Base-by-base conservation (phyloP, 371 early-diverging fungal genomes). In the Syncephalastrum racemosum region DNA sequence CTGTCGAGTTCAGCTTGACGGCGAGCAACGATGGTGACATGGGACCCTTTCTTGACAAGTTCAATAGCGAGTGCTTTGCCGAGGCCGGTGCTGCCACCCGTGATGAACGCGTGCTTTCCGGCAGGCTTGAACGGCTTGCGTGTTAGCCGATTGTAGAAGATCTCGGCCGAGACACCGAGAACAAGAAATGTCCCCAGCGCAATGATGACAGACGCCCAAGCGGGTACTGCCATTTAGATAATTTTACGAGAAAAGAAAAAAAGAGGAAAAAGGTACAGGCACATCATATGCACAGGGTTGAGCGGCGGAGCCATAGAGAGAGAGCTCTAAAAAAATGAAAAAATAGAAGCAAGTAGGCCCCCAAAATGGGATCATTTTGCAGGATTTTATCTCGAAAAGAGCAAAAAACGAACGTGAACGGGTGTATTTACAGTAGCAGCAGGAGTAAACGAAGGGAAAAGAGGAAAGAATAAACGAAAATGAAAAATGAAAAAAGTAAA, bases 11-110 rank as follows among this genome's bases (percentile, higher is more conserved):
- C 77, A 0, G 70, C 57, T 22, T 77, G 67, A 36, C 85, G 79
- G 42, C 97, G 81, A 4, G 97, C 94, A 2, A 92, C 84, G 51
- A 97, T 88, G n/a, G 94, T 92, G 1, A 98, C 90, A 64, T 90
- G 79, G 13, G 93, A 94, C 4, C 96, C 95, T 31, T 68, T 73
- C 27, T 79, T 78, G 8, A 83, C 90, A 48, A 95, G 66, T 23
- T 84, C 75, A 39, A 85, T 71, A 15, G 95, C 96, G 4, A 97
- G 60, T 4, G 86, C 81, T 54, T 88, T 83, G 24, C 99, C 99
- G 18, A 97, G 81, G 1, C 99, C 99, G 23, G 89, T 86, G 60
- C 94, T 94, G 58, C 94, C 98, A 53, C 99, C 99, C 0, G 97
- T 93, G 39, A 99, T 81, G 58, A 95, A 89, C 48, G 90, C 86